Base-by-base conservation (phyloP, 176 grass and related monocot species). In the Metroxylon sagu region DNA sequence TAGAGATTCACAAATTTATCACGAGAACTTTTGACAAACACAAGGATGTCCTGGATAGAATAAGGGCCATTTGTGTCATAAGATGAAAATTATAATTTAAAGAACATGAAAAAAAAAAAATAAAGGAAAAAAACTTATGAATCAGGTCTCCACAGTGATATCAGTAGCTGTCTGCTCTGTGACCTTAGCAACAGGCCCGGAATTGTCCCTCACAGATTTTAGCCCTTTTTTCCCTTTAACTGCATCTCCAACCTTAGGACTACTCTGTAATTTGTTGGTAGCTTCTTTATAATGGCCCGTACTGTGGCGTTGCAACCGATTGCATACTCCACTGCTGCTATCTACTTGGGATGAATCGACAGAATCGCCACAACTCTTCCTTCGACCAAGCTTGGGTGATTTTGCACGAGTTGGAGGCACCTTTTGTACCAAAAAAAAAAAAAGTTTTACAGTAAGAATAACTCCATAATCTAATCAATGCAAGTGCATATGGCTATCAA, bases 371-470 rank as follows among this genome's bases (percentile, higher is more conserved):
- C 35, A 69, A 56, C 78, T 81, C 64, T 75, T 81, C 52, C 71
- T 74, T 59, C 78, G 55, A 29, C 64, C 71, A 48, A 81, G 51
- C 55, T 81, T 81, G 8, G 78, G 78, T 49, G 78, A 81, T 64
- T 81, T 81, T n/a, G 78, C 71, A 28, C 78, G 70, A 62, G 78
- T 81, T 52, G 78, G 63, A 50, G 78, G 78, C 17, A 58, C 71
- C 71, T 81, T 68, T 28, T 62, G 35, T 62, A 4, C 5, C 51
- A 71, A 48, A 3, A 60, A 51, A 51, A 16, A 61, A 18, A 16
- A 59, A 21, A 2, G 35, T 7, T 3, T 43, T 43, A 43, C 8
- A 43, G 8, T 10, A 43, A 43, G 35, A 43, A 6, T 8, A 35
- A 43, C 8, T 43, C 35, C 35, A 43, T 12, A 10, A 43, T 43